phyloP scores from a whole-genome alignment of 139 green algal species.

The Mesotaenium endlicherianum region DNA sequence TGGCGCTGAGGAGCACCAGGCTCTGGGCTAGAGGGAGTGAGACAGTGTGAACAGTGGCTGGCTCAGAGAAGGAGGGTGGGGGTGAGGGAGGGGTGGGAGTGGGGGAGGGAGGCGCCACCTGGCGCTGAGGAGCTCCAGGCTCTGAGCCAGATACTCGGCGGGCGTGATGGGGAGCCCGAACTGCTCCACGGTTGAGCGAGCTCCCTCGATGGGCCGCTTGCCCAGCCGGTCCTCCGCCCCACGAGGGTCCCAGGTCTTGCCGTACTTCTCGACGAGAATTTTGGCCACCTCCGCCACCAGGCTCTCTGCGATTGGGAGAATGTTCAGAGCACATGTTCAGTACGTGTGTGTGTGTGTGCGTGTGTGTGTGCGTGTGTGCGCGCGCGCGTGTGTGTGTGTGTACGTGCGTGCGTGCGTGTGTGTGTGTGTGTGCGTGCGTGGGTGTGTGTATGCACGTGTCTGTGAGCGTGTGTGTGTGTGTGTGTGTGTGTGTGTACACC shows the following conservation, averaged over 20 bases:
- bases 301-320: conserved; percentile 56
- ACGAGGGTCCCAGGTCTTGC: conserved; percentile 24
- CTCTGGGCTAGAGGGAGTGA: too few species aligned
- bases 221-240: conserved; percentile 55
- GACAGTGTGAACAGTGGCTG: too few species aligned
- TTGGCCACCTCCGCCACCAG: conserved; percentile 64
- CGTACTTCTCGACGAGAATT: conserved; percentile 59
- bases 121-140: neutral
- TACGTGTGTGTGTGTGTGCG: neutral
- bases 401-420: neutral
- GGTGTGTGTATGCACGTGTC: too few species aligned
- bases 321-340: too few species aligned
- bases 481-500: too few species aligned
- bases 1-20: too few species aligned
- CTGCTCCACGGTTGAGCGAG: conserved; percentile 58
- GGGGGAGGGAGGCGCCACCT: too few species aligned
- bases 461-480: neutral
- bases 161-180: conserved; percentile 26
- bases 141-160: conserved; percentile 20
- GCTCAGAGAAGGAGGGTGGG: too few species aligned
- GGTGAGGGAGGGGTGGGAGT: too few species aligned
- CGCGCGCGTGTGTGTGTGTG: neutral
- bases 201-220: conserved; percentile 74
- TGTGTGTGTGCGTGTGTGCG: neutral
- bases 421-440: neutral